Percentiles rank a stretch among this genome's conserved stretches.
Conservation (phyloP, 1,284 basidiomycete species). For the Heterobasidion annosum region DNA sequence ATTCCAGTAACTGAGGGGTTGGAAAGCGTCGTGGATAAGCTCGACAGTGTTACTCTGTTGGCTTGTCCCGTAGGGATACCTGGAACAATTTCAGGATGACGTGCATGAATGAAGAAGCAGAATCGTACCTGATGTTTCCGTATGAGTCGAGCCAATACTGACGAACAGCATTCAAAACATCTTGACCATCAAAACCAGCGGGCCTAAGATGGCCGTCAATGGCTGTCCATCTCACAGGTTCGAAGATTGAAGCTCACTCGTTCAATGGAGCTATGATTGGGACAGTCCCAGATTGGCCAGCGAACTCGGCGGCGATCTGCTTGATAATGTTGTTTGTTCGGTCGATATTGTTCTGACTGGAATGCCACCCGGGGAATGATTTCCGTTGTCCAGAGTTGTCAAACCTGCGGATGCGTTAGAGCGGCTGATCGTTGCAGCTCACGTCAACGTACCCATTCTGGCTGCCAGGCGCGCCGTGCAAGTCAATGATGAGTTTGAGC, state of each 20-base stretch:
- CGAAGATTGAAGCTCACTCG: slow-evolving; percentile 40
- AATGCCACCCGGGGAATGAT: slow-evolving; percentile 62
- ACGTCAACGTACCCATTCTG: slow-evolving; percentile 56
- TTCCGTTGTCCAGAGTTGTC: slow-evolving; percentile 81
- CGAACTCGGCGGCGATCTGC: slow-evolving; percentile 53
- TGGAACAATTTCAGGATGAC: slow-evolving; percentile 22
- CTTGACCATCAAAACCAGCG: slow-evolving; percentile 56
- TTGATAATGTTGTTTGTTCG: slow-evolving; percentile 68
- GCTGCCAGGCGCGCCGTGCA: slow-evolving; percentile 80
- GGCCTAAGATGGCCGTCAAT: slow-evolving; percentile 40
- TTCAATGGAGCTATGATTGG: slow-evolving; percentile 71
- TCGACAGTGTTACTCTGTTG: slow-evolving; percentile 55
- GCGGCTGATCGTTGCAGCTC: neutral
- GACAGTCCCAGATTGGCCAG: slow-evolving; percentile 45
- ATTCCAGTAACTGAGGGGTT: slow-evolving; percentile 66
- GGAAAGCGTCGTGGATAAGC: slow-evolving; percentile 83
- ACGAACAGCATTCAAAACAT: slow-evolving; percentile 44
- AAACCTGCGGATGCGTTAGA: slow-evolving; percentile 38
- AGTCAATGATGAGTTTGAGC: slow-evolving; percentile 76
- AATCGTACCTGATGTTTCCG: slow-evolving; percentile 58
- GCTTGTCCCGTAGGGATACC: slow-evolving; percentile 51
- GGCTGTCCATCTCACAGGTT: neutral
- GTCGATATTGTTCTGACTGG: slow-evolving; percentile 52
- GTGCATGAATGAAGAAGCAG: slow-evolving; percentile 10
- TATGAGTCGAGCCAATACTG: slow-evolving; percentile 75